Base-by-base conservation (phyloP, 495 filamentous ascomycete species). In the Talaromyces wortmannii region DNA sequence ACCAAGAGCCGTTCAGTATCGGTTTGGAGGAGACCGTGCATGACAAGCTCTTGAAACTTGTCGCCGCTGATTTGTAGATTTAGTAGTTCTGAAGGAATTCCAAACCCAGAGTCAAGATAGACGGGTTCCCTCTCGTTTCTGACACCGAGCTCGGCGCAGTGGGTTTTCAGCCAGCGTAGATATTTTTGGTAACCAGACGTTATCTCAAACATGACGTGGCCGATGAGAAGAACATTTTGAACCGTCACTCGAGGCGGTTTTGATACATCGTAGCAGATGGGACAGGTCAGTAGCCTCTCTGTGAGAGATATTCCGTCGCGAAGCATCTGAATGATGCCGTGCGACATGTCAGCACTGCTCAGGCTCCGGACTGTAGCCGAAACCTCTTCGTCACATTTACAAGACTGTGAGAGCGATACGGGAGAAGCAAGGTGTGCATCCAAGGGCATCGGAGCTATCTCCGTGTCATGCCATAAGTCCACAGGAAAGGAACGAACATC, bases 361-460 rank as follows among this genome's bases (percentile, higher is more conserved):
- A 66, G 36, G 18, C 46, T 59, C 13, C 63, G 63, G 18, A 66
- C 55, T 6, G 54, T 44, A 8, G 44, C 42, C 4, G 61, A 66
- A 5, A 66, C 63, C 3, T 66, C 63, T 33, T 66, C 63, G 42
- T 63, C 61, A 23, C 63, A 66, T 54, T 62, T 59, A 48, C 63
- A 66, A 11, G 57, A 59, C 45, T 55, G 58, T 15, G 61, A 54
- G n/a, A 58, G 48, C 10, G 61, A 59, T 1, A 55, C 36, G 0
- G 61, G 60, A 1, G 63, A 59, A 4, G 49, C 50, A 7, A 23
- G 23, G 23, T 59, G 60, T 32, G 57, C 32, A 12, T 57, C 55
- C 4, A 55, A 29, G 0, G 54, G 29, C 3, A 51, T 53, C 11
- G 45, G 15, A 1, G 50, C 36, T 29, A 59, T 17, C 0, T 56